phyloP scores from a whole-genome alignment of 306 rosid species.

The Dalbergia oliveri region DNA sequence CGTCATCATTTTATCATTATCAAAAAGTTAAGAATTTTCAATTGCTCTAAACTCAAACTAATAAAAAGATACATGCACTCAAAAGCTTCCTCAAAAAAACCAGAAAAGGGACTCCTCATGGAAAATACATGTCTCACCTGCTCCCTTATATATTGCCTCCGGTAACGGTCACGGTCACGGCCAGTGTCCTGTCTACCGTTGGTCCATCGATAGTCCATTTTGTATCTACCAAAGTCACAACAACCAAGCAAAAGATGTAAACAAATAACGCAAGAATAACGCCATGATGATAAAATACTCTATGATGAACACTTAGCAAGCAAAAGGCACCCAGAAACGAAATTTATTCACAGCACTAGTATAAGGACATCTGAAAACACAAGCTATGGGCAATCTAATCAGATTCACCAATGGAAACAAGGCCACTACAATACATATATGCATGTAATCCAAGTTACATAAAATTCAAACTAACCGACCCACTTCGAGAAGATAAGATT shows the following conservation, averaged over 20 bases:
- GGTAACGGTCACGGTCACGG: conserved; percentile 44
- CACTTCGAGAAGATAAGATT: background rate
- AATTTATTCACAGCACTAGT: background rate
- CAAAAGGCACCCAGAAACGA: background rate
- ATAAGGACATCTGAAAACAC: background rate
- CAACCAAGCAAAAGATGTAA: conserved; percentile 6
- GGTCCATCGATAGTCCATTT: conserved; percentile 69
- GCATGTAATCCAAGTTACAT: background rate
- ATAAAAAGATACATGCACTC: background rate
- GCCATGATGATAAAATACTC: background rate
- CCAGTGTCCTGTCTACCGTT: conserved; percentile 62
- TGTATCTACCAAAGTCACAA: conserved; percentile 40
- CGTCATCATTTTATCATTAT: background rate
- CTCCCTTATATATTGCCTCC: conserved; percentile 55
- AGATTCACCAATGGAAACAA: conserved; percentile 10
- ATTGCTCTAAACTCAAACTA: background rate
- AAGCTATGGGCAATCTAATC: background rate
- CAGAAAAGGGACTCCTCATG: background rate
- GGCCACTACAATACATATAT: background rate
- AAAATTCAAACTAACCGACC: conserved; percentile 7
- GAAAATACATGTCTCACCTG: conserved; percentile 53
- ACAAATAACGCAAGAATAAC: background rate
- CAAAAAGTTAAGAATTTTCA: background rate
- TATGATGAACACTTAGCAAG: background rate
- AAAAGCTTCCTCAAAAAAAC: conserved; percentile 7